Conservation (phyloP, 768 basidiomycete genomes). For the Asterophora lycoperdoides region DNA sequence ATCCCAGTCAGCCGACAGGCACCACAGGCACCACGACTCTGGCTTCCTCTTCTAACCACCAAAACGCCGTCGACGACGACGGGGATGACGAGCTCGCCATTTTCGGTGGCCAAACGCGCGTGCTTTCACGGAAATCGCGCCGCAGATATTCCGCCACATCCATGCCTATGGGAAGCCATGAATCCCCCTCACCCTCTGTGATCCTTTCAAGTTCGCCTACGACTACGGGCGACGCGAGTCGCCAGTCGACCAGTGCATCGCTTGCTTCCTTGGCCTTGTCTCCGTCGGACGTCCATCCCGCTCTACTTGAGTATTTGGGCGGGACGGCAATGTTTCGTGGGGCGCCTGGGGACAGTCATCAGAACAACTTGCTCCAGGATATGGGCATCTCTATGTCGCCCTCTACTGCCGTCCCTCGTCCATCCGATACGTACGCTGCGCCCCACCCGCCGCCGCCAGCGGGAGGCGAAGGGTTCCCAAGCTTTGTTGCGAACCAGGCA, state of each 20-base stretch:
- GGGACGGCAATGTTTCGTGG: background rate
- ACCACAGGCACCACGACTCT: background rate
- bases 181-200: slow-evolving; percentile 18
- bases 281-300: slow-evolving; percentile 10
- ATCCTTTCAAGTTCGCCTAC: slow-evolving; percentile 3
- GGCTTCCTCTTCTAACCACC: background rate
- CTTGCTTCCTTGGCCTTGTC: background rate
- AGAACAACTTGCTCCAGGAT: background rate
- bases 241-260: background rate
- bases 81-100: slow-evolving; percentile 47
- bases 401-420: too few species aligned
- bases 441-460: too few species aligned
- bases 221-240: background rate
- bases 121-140: slow-evolving; percentile 26
- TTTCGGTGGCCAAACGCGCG: slow-evolving; percentile 49
- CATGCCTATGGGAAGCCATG: background rate
- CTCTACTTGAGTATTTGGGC: slow-evolving; percentile 29
- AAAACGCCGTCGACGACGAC: slow-evolving; percentile 30
- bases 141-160: slow-evolving; percentile 5
- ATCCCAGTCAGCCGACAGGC: slow-evolving; percentile 4
- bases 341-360: background rate
- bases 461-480: too few species aligned
- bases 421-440: too few species aligned
- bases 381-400: background rate
- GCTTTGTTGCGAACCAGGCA: too few species aligned